Conservation (phyloP, 352 stramenopile genomes). For the Phytophthora syringae region DNA sequence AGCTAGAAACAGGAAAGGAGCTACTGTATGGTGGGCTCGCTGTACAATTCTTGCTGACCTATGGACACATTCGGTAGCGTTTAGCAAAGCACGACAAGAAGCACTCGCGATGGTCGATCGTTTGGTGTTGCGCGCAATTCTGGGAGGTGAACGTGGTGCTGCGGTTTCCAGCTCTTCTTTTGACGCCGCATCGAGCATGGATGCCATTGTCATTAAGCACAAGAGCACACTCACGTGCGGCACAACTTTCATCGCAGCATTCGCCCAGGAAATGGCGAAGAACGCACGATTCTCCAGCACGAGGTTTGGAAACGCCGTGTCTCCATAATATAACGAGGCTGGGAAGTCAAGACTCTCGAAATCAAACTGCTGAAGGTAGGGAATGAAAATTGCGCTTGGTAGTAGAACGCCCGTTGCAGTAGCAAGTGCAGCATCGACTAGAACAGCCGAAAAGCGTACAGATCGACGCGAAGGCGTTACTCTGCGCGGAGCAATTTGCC, state of each 20-base stretch:
- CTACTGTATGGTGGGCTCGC: slow-evolving; percentile 11
- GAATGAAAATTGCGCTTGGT: slow-evolving; percentile 15
- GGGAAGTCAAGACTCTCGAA: slow-evolving; percentile 41
- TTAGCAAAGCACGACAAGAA: background rate
- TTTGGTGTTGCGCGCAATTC: background rate
- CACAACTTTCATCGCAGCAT: slow-evolving; percentile 36
- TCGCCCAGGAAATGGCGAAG: slow-evolving; percentile 35
- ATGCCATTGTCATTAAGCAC: slow-evolving; percentile 31
- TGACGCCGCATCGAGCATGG: slow-evolving; percentile 23
- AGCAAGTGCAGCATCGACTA: slow-evolving; percentile 18
- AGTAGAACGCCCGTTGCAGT: slow-evolving; percentile 11
- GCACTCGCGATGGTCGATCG: background rate
- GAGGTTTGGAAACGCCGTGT: slow-evolving; percentile 49
- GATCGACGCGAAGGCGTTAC: background rate
- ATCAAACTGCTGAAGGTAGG: slow-evolving; percentile 38
- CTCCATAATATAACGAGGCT: slow-evolving; percentile 42
- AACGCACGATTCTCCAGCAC: slow-evolving; percentile 55
- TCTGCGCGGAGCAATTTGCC: background rate
- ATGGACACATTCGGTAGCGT: slow-evolving; percentile 2
- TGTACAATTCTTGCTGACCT: background rate
- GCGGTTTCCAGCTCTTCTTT: background rate
- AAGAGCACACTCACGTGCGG: slow-evolving; percentile 47
- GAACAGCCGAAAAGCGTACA: slow-evolving; percentile 13
- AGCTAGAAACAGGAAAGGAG: slow-evolving; percentile 27
- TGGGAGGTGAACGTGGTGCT: background rate